A percentile compares a stretch with the other conserved stretches of the same genome.
phyloP scores from a whole-genome alignment of 768 basidiomycete genomes.

The Panaeolus papilionaceus region DNA sequence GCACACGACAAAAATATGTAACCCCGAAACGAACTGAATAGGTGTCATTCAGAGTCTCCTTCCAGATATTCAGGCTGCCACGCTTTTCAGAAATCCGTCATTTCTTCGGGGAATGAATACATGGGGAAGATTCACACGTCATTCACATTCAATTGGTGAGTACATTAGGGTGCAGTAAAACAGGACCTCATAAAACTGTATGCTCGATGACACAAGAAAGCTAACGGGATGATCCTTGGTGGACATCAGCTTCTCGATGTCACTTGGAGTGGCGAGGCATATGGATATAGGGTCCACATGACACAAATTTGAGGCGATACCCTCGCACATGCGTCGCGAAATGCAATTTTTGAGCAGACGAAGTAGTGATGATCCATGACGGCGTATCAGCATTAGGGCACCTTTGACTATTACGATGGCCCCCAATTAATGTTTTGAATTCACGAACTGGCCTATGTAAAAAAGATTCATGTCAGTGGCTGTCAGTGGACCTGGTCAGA shows the following conservation, averaged over 20 bases:
- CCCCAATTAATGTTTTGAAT: too few relatives aligned
- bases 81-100: background rate
- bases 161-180: background rate
- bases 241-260: background rate
- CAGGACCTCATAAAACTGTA: too few relatives aligned
- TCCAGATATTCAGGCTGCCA: background rate
- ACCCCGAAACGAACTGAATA: background rate
- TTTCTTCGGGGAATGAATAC: background rate
- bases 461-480: too few relatives aligned
- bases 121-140: background rate
- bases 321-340: constrained; percentile 5
- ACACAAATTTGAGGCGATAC: background rate
- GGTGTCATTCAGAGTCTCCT: background rate
- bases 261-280: background rate
- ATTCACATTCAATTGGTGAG: background rate
- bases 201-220: too few relatives aligned
- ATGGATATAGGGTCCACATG: background rate
- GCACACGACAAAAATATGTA: background rate
- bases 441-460: too few relatives aligned
- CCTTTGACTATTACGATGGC: too few relatives aligned
- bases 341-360: background rate
- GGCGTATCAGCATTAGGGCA: background rate
- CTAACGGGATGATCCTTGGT: background rate
- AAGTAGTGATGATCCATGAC: background rate
- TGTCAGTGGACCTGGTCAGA: too few relatives aligned